Percentiles rank a stretch among this genome's conserved stretches.
phyloP scores from a whole-genome alignment of 805 yeast genomes.

The Candida ulmi region DNA sequence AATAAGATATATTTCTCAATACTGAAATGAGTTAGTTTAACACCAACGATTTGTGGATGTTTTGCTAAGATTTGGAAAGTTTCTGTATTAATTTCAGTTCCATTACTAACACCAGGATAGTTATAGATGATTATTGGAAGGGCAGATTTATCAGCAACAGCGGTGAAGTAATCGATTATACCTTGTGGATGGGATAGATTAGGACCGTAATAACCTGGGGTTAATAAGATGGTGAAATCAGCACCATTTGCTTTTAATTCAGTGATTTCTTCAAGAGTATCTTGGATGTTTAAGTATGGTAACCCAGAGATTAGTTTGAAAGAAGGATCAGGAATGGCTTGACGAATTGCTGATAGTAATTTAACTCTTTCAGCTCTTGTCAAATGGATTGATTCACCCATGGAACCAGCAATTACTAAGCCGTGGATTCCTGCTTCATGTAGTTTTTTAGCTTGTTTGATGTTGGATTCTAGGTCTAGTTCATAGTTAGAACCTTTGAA shows the following conservation, averaged over 20 bases:
- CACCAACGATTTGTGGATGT: constrained; percentile 33
- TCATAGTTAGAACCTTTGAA: constrained; percentile 23
- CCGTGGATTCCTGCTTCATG: constrained; percentile 28
- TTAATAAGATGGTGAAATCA: constrained; percentile 27
- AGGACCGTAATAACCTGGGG: constrained; percentile 33
- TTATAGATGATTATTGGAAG: constrained; percentile 32
- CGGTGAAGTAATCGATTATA: constrained; percentile 25
- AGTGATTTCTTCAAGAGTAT: constrained; percentile 23
- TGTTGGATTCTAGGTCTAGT: constrained; percentile 28
- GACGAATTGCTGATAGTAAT: constrained; percentile 24
- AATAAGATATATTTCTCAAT: constrained; percentile 38
- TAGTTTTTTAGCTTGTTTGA: constrained; percentile 26
- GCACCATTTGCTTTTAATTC: constrained; percentile 29
- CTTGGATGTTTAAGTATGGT: constrained; percentile 22
- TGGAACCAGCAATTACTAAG: constrained; percentile 33
- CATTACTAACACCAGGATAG: constrained; percentile 33
- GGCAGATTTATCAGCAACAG: constrained; percentile 27
- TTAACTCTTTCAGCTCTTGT: constrained; percentile 27
- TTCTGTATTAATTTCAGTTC: constrained; percentile 23
- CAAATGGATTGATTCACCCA: constrained; percentile 34
- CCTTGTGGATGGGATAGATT: constrained; percentile 28
- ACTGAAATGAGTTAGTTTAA: constrained; percentile 41
- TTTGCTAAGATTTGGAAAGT: constrained; percentile 22
- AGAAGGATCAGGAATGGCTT: constrained; percentile 27
- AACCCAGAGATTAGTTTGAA: constrained; percentile 31